Base-by-base conservation (phyloP, 2,329 filamentous ascomycete genomes). In the Ceratocystis harringtonii region DNA sequence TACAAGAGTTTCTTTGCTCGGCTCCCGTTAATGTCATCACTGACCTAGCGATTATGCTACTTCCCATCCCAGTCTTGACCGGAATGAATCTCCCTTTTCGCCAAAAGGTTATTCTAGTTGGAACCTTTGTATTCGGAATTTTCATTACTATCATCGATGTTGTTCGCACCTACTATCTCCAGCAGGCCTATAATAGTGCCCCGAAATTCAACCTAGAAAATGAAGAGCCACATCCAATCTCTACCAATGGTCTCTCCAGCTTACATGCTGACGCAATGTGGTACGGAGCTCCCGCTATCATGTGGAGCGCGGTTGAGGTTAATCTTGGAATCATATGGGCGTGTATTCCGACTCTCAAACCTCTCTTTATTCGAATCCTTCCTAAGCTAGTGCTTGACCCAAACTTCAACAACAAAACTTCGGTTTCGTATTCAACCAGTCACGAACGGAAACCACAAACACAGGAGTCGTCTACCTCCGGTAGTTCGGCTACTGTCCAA, bases 271-370 rank as follows among this genome's bases (percentile, higher is more conserved):
- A 84, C 66, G 85, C 84, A 70, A 76, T 81, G 65, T 89, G 84
- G 85, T 91, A 92, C 72, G 89, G 89, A 0, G 90, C 89, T 0
- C 76, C 91, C 4, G 89, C 90, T 0, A 87, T 95, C 72, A 92
- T 96, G 89, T 97, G 92, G 92, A 92, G 89, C 17, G 88, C 87
- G 12, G 85, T 96, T 64, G 92, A 96, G 74, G 90, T 96, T 71
- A 94, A 95, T 69, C 79, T 95, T 1, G 92, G 90, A 19, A 91
- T 96, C 70, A 87, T 91, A 69, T 95, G 90, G 72, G 92, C 88
- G 52, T 96, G 91, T 71, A 88, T 96, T n/a, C 92, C 92, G 7
- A 92, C 88, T 0, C 77, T 96, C 68, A 96, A 96, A 73, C 92
- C 92, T 1, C 78, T 97, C 5, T 85, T 92, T 65, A 83, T 89